A percentile compares a stretch with the other conserved stretches of the same genome.
These are phyloP conservation scores for Dioscorea cayenensis DNA, from an alignment of 116 monocot genomes.

Conservation along the genomic window DNA sequence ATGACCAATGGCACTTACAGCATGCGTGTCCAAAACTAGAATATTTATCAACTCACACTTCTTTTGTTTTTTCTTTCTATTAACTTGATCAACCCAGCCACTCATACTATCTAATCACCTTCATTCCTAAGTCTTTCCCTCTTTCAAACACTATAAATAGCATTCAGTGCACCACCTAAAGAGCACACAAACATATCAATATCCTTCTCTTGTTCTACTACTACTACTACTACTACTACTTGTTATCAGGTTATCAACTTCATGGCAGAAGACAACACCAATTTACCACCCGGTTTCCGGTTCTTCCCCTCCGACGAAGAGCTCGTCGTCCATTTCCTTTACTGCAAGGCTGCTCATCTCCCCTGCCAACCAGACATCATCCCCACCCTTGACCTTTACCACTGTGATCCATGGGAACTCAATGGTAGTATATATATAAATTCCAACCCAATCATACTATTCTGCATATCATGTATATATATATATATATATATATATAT, in stretches of 20 bases:
- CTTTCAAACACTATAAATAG: constrained; percentile 4
- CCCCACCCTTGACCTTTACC: constrained; percentile 48
- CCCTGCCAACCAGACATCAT: constrained; percentile 68
- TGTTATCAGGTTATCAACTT: not conserved
- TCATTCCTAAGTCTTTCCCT: not conserved
- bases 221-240: not conserved
- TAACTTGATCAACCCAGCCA: not conserved
- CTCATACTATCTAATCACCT: not conserved
- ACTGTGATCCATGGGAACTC: constrained; percentile 65
- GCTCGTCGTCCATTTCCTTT: constrained; percentile 48
- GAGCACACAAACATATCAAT: not conserved
- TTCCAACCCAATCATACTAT: not conserved
- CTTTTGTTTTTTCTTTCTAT: too few relatives aligned
- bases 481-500: not conserved
- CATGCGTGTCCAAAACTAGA: not conserved
- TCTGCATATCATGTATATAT: not conserved
- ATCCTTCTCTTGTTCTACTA: not conserved
- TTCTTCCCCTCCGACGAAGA: constrained; percentile 57
- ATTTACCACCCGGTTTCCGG: constrained; percentile 35
- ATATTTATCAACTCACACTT: not conserved
- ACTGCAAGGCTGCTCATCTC: constrained; percentile 26
- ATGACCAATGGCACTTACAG: not conserved
- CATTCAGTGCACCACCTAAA: not conserved
- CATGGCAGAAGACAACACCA: not conserved
- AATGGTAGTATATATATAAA: constrained; percentile 21